Evolutionary conservation across 352 stramenopile genomes (phyloP), one percentile per base, ranked within the genome.

Genomic region (Thalassiosira exigua): DNA sequence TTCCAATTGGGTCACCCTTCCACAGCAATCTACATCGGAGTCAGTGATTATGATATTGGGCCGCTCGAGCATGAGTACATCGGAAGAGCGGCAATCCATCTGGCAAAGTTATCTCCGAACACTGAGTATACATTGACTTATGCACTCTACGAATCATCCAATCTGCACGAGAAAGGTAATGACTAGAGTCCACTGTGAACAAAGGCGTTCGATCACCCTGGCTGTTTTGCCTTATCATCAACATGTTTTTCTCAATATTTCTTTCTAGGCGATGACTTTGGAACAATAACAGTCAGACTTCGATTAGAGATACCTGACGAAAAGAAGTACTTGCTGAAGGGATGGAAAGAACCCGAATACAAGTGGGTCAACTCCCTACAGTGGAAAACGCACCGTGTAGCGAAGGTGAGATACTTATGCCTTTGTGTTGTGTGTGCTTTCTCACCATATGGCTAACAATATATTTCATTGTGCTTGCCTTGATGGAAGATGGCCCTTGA

Each of bases 91-190:
- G 79, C 72, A 27, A 67, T 94, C 27, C 69, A 94, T 54, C 4
- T 92, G 2, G 84, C 78, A 0, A 91, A 90, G 57, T 74, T 94
- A 57, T 60, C 53, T 39, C 54, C 50, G 0, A 59, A 85, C 54
- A 91, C 84, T 9, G 69, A 85, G 11, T 94, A 92, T 51, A 33
- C 82, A 1, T 57, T 94, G 19, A 71, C 79, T 2, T 94, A 90
- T 69, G 81, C 88, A 21, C 51, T 93, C 29, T 53, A 54, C 57
- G 19, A 53, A 19, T 85, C 75, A 57, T 78, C 78, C 5, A 87
- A 86, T 80, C 46, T 89, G 0, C 84, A 62, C 9, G 81, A 90
- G 33, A 69, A 44, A 14, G 36, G 36, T 14, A n/a, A n/a, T n/a
- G n/a, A n/a, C n/a, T n/a, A n/a, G n/a, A n/a, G n/a, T n/a, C n/a